Percentiles rank a stretch among this genome's conserved stretches.
Evolutionary conservation across 176 grass and related monocot genomes (phyloP).

Genomic region (Saccharum spontaneum): DNA sequence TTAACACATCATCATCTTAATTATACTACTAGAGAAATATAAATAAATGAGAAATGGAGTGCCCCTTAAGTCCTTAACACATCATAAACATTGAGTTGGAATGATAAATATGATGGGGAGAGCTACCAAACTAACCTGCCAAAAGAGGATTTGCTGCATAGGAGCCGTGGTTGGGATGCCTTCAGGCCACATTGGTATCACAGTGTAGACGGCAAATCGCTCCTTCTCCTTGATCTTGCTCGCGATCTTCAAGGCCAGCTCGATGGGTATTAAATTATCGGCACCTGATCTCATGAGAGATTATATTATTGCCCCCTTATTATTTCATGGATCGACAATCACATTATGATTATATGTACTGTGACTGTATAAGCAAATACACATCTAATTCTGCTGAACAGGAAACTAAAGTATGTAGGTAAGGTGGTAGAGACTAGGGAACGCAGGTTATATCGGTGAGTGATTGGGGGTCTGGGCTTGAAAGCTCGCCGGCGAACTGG

Average conservation of each 20-base stretch:
- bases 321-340: not conserved
- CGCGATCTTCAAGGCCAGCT: slow-evolving; percentile 86
- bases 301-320: no score
- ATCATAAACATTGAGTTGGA: no score
- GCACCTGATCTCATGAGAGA: slow-evolving; percentile 43
- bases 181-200: slow-evolving; percentile 98
- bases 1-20: not conserved
- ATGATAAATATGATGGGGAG: not conserved
- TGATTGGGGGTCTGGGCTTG: no score
- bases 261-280: slow-evolving; percentile 87
- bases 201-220: slow-evolving; percentile 68
- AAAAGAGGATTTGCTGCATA: slow-evolving; percentile 95
- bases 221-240: slow-evolving; percentile 78
- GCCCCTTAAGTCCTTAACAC: no score
- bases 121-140: slow-evolving; percentile 59
- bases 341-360: not conserved
- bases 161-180: slow-evolving; percentile 66
- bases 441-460: no score
- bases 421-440: no score
- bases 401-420: not conserved
- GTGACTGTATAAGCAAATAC: not conserved
- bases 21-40: not conserved
- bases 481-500: no score
- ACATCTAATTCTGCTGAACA: not conserved
- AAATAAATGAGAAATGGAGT: not conserved